Evolutionary conservation across 129 eudicot genomes (phyloP).

Genomic region (Calendula officinalis): DNA sequence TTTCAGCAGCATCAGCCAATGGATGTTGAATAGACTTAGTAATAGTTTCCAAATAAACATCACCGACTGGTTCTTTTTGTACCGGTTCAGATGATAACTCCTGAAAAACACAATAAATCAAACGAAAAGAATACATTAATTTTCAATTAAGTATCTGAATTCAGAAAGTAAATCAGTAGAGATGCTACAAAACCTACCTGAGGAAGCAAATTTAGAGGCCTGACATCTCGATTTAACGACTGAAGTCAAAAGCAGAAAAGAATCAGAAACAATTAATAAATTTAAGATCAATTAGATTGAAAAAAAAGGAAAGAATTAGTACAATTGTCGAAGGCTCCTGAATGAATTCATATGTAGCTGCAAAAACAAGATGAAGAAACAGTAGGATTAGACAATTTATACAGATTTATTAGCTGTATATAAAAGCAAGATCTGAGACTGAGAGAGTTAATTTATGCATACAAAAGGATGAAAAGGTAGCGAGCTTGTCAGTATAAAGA

Average conservation of each 20-base stretch:
- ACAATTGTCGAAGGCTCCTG: slow-evolving; percentile 23
- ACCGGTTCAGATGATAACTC: slow-evolving; percentile 42
- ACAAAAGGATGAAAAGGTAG: slow-evolving; percentile 13
- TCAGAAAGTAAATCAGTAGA: neutral
- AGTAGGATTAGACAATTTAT: neutral
- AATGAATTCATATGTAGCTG: slow-evolving; percentile 21
- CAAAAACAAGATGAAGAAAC: neutral
- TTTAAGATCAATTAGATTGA: neutral
- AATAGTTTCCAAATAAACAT: slow-evolving; percentile 42
- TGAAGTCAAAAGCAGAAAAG: slow-evolving; percentile 22
- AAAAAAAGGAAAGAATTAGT: neutral
- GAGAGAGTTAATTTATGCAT: neutral
- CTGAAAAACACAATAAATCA: slow-evolving; percentile 31
- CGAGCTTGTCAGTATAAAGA: slow-evolving; percentile 63
- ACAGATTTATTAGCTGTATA: neutral
- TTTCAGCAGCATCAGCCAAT: slow-evolving; percentile 38
- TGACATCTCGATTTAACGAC: slow-evolving; percentile 56
- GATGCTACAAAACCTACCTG: slow-evolving; percentile 50
- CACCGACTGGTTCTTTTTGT: slow-evolving; percentile 49
- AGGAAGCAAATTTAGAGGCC: slow-evolving; percentile 62
- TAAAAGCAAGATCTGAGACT: slow-evolving; percentile 10
- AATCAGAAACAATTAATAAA: neutral
- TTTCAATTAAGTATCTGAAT: neutral
- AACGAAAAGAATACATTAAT: neutral
- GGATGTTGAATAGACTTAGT: slow-evolving; percentile 35